These are phyloP conservation scores for Neurospora tetrasperma DNA, from an alignment of 495 filamentous ascomycete genomes.

Conservation along the genomic window DNA sequence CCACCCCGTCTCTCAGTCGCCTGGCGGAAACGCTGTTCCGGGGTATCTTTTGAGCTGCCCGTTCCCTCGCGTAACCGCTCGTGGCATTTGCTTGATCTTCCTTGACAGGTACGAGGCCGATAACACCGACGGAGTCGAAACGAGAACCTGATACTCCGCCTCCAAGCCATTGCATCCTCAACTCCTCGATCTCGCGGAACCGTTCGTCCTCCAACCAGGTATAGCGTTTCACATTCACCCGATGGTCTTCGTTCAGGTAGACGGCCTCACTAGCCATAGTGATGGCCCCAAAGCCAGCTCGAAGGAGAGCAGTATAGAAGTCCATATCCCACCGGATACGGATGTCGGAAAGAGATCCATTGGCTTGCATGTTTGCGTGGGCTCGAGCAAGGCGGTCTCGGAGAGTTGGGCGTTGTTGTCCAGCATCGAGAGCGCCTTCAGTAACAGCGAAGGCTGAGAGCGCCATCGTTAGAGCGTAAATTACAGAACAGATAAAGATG, in stretches of 20 bases:
- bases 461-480: conserved; percentile 66
- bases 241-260: conserved; percentile 79
- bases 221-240: conserved; percentile 61
- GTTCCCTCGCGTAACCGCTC: conserved; percentile 61
- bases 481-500: conserved; percentile 58
- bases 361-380: conserved; percentile 85
- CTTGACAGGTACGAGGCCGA: conserved; percentile 40
- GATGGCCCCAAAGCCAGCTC: conserved; percentile 73
- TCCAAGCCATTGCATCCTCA: conserved; percentile 40
- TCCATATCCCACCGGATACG: conserved; percentile 77
- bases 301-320: conserved; percentile 84
- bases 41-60: conserved; percentile 42
- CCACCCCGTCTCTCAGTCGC: conserved; percentile 55
- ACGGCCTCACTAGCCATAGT: conserved; percentile 93
- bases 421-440: conserved; percentile 36
- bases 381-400: conserved; percentile 48
- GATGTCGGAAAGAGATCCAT: conserved; percentile 69
- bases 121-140: conserved; percentile 40
- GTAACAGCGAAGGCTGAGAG: conserved; percentile 63
- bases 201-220: conserved; percentile 92
- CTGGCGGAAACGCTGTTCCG: conserved; percentile 31
- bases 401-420: conserved; percentile 20
- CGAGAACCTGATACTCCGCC: conserved; percentile 32
- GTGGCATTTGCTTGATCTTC: conserved; percentile 30
- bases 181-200: conserved; percentile 50